These are phyloP conservation scores for Colletotrichum sp. DNA, from an alignment of 2,329 filamentous ascomycete genomes.

Conservation along the genomic window DNA sequence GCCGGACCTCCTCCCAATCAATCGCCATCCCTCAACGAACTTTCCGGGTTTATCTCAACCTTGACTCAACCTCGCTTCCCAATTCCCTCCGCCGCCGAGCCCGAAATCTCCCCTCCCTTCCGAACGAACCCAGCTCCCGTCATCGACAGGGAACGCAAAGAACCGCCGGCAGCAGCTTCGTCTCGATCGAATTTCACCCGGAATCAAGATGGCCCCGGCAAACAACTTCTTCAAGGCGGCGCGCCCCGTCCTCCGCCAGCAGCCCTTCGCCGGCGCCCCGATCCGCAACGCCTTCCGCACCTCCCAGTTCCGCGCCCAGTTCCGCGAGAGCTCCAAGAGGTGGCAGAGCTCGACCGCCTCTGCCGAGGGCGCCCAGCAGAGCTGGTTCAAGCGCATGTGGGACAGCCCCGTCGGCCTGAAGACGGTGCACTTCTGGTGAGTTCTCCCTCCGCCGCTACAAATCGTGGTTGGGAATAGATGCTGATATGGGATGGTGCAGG, in stretches of 20 bases:
- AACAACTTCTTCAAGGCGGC: conserved; percentile 57
- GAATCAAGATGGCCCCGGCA: conserved; percentile 45
- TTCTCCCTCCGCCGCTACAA: background rate
- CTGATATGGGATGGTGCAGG: conserved; percentile 49
- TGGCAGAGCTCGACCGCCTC: conserved; percentile 72
- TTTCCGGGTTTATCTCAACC: conserved; percentile 3
- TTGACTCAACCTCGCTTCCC: conserved; percentile 10
- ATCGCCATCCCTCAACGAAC: conserved; percentile 12
- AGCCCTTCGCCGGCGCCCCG: conserved; percentile 55
- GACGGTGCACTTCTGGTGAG: conserved; percentile 98
- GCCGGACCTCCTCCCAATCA: conserved; percentile 9
- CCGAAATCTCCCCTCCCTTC: background rate
- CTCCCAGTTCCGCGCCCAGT: conserved; percentile 45
- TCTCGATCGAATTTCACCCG: background rate
- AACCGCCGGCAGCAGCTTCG: background rate
- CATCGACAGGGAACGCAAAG: background rate
- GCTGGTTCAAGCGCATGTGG: conserved; percentile 81
- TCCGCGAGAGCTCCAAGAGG: conserved; percentile 55
- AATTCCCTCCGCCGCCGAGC: background rate
- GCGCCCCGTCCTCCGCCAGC: conserved; percentile 61
- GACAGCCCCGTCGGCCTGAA: conserved; percentile 81
- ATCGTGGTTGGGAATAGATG: background rate
- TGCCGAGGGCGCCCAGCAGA: conserved; percentile 46
- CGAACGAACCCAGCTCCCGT: background rate
- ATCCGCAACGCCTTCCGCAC: conserved; percentile 59